A percentile compares a stretch with the other conserved stretches of the same genome.
Conservation (phyloP, 2,329 filamentous ascomycete species). For the Aureobasidium sp. region DNA sequence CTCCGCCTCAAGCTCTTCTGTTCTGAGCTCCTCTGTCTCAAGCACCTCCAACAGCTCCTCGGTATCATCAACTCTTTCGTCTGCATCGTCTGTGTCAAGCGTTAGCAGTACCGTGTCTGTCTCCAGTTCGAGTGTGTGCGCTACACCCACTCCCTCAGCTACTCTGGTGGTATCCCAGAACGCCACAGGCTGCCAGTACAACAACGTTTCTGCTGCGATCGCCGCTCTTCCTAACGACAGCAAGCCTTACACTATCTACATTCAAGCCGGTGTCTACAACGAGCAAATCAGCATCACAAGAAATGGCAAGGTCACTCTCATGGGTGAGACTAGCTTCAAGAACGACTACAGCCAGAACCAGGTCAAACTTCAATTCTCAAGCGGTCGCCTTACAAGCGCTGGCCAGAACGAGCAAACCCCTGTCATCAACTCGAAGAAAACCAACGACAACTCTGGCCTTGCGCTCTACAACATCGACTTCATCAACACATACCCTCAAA, state of each 20-base stretch:
- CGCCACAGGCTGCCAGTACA: slow-evolving; percentile 29
- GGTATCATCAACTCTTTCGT: background rate
- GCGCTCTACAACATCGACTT: slow-evolving; percentile 27
- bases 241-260: slow-evolving; percentile 32
- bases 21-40: too few species aligned
- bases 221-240: slow-evolving; percentile 35
- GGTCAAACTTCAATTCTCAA: slow-evolving; percentile 30
- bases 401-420: slow-evolving; percentile 36
- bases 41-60: background rate
- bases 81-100: slow-evolving; percentile 1
- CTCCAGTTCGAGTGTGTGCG: slow-evolving; percentile 14
- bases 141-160: slow-evolving; percentile 23
- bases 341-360: slow-evolving; percentile 31
- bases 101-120: slow-evolving; percentile 13
- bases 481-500: slow-evolving; percentile 25
- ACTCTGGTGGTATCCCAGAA: slow-evolving; percentile 25
- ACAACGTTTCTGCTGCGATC: slow-evolving; percentile 36
- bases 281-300: slow-evolving; percentile 35
- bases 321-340: slow-evolving; percentile 25
- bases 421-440: slow-evolving; percentile 38
- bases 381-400: slow-evolving; percentile 33
- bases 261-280: slow-evolving; percentile 33
- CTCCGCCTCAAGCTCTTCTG: background rate
- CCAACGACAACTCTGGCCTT: slow-evolving; percentile 20
- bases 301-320: slow-evolving; percentile 31